A percentile compares a stretch with the other conserved stretches of the same genome.
Conservation (phyloP, 2,329 filamentous ascomycete species). For the Ceratocystis smalleyi region DNA sequence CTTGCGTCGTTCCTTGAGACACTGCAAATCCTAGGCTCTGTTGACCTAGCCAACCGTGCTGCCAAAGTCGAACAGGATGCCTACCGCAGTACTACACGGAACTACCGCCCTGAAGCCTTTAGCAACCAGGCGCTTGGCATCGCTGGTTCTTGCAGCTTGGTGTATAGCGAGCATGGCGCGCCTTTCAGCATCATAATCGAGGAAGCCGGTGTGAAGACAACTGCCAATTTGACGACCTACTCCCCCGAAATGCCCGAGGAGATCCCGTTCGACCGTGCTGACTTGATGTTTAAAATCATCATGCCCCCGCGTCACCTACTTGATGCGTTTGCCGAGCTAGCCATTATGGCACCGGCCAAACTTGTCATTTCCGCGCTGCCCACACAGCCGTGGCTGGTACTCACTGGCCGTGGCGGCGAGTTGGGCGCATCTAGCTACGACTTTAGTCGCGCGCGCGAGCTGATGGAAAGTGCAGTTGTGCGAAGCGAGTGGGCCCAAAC, state of each 20-base stretch:
- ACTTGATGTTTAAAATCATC: constrained; percentile 80
- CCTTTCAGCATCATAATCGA: constrained; percentile 74
- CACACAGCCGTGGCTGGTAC: constrained; percentile 53
- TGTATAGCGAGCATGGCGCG: constrained; percentile 58
- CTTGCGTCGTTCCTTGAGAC: constrained; percentile 80
- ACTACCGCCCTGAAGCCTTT: constrained; percentile 58
- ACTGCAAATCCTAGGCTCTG: constrained; percentile 85
- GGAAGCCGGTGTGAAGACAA: constrained; percentile 74
- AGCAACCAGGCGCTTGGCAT: constrained; percentile 69
- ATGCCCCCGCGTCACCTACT: constrained; percentile 65
- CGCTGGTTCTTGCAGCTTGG: constrained; percentile 69
- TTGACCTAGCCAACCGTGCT: constrained; percentile 46
- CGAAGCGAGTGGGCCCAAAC: constrained; percentile 45
- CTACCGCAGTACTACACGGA: constrained; percentile 45
- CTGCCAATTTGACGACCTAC: constrained; percentile 81
- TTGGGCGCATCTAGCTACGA: constrained; percentile 50
- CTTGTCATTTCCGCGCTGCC: constrained; percentile 53
- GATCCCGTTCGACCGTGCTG: constrained; percentile 74
- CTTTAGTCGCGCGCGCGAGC: constrained; percentile 46
- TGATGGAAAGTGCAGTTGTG: constrained; percentile 63
- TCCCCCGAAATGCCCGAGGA: constrained; percentile 57
- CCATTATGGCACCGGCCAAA: constrained; percentile 53
- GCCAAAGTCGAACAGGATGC: constrained; percentile 44
- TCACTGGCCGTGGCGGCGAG: constrained; percentile 46
- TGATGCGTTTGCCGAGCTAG: constrained; percentile 55